Percentiles rank a stretch among this genome's conserved stretches.
Evolutionary conservation across 2,329 filamentous ascomycete genomes (phyloP).

Genomic region (Aureobasidium lini): DNA sequence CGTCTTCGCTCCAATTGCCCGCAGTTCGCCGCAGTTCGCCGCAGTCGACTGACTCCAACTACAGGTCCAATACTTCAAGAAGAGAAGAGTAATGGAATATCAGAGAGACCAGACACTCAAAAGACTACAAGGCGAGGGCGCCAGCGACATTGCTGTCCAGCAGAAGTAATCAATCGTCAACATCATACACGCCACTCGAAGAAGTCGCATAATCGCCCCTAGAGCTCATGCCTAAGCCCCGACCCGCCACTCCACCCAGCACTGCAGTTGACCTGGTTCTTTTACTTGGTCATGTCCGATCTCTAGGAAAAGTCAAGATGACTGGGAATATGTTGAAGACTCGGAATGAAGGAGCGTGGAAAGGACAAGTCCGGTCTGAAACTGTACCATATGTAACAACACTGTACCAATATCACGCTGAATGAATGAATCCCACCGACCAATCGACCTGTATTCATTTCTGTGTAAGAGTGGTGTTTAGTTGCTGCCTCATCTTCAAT

Average conservation of each 20-base stretch:
- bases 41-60: not conserved
- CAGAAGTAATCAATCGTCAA: not conserved
- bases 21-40: not conserved
- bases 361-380: not conserved
- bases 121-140: conserved; percentile 50
- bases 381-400: conserved; percentile 9
- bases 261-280: no score
- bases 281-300: no score
- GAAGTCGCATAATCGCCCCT: not conserved
- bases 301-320: no score
- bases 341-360: not conserved
- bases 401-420: conserved; percentile 6
- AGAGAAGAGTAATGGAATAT: conserved; percentile 85
- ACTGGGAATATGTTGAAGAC: no score
- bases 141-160: conserved; percentile 17
- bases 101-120: conserved; percentile 75
- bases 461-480: no score
- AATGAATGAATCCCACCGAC: not conserved
- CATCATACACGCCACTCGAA: not conserved
- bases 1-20: conserved; percentile 29
- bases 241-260: no score
- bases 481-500: no score
- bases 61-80: conserved; percentile 95
- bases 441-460: not conserved
- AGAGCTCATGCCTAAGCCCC: not conserved